Conservation (phyloP, 441 rosid species). For the Erodium chrysanthum region DNA sequence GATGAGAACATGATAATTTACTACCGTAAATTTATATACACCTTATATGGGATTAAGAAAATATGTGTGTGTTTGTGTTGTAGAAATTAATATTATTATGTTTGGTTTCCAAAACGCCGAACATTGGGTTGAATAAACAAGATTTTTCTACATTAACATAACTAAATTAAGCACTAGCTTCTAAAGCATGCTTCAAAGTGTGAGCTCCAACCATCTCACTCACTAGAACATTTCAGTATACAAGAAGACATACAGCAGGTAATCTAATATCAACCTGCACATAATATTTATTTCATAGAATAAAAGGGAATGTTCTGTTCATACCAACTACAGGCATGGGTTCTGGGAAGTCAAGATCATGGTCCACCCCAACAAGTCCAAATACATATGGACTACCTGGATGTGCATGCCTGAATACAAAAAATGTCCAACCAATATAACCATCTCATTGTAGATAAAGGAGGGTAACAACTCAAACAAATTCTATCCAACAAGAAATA, state of each 20-base stretch:
- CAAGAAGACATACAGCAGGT: not conserved
- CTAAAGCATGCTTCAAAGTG: no score
- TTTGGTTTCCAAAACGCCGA: no score
- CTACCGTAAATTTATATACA: no score
- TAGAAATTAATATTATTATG: no score
- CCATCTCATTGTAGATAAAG: constrained; percentile 9
- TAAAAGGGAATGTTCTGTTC: constrained; percentile 7
- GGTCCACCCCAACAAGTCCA: constrained; percentile 95
- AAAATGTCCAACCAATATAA: constrained; percentile 29
- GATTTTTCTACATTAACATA: no score
- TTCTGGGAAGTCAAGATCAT: constrained; percentile 96
- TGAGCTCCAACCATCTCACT: no score
- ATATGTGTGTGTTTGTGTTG: no score
- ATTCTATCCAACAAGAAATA: not conserved
- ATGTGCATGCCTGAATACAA: constrained; percentile 85
- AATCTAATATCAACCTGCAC: not conserved
- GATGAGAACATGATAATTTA: no score
- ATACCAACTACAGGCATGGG: constrained; percentile 97
- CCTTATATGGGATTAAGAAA: no score
- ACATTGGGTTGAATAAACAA: no score
- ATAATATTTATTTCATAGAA: not conserved
- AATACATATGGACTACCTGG: constrained; percentile 98
- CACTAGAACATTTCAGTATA: no score
- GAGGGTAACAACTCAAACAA: not conserved
- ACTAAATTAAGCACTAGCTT: no score